phyloP scores from a whole-genome alignment of 192 early-diverging fungal species.

The Piromyces finnis region DNA sequence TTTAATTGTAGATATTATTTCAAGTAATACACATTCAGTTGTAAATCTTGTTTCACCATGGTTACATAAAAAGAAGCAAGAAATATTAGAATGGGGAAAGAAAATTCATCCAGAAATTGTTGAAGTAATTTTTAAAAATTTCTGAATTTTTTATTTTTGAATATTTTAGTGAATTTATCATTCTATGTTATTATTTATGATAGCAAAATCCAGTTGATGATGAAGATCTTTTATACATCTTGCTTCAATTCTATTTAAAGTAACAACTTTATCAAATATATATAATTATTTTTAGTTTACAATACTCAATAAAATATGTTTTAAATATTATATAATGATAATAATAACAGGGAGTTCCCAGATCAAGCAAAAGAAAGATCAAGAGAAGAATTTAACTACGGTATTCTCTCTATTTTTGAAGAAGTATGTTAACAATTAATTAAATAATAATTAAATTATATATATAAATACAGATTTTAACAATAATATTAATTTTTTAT shows the following conservation, averaged over 20 bases:
- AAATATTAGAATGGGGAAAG: background rate
- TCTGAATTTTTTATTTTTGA: too few relatives aligned
- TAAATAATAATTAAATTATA: background rate
- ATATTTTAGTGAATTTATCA: too few relatives aligned
- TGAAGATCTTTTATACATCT: conserved; percentile 1
- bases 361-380: background rate
- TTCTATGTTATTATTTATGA: too few relatives aligned
- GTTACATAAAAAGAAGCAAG: background rate
- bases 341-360: background rate
- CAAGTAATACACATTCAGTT: conserved; percentile 1
- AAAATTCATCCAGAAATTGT: conserved; percentile 1
- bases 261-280: too few relatives aligned
- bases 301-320: too few relatives aligned
- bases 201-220: background rate
- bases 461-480: background rate
- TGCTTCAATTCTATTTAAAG: conserved; percentile 2
- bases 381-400: background rate
- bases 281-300: too few relatives aligned
- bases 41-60: conserved; percentile 2
- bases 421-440: background rate
- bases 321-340: too few relatives aligned
- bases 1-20: conserved; percentile 3
- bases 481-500: too few relatives aligned
- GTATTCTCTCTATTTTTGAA: background rate
- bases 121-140: background rate